Conservation (phyloP, 2,329 filamentous ascomycete genomes). For the Eurotiales sp. region DNA sequence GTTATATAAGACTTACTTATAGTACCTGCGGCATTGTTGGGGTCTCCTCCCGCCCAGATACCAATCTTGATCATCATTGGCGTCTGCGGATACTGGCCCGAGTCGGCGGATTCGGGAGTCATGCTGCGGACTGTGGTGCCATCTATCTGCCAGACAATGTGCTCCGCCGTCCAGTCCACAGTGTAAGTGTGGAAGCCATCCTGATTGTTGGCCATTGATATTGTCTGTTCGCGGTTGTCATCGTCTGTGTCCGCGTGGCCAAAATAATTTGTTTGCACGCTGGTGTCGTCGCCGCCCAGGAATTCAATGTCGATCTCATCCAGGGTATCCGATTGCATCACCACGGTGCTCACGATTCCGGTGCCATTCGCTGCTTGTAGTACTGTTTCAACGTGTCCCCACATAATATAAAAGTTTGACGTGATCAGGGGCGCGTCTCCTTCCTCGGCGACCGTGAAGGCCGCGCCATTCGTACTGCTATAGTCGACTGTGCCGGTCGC, state of each 20-base stretch:
- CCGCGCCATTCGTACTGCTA: constrained; percentile 66
- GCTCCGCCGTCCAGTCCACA: constrained; percentile 82
- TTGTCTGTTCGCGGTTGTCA: constrained; percentile 86
- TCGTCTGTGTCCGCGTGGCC: constrained; percentile 80
- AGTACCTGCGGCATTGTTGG: constrained; percentile 73
- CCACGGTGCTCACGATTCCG: constrained; percentile 89
- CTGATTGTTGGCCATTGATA: constrained; percentile 66
- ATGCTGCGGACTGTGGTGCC: constrained; percentile 73
- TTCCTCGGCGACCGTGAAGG: constrained; percentile 71
- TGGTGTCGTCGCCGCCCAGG: constrained; percentile 69
- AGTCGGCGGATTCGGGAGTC: constrained; percentile 62
- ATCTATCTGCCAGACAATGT: constrained; percentile 84
- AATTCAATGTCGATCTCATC: constrained; percentile 99
- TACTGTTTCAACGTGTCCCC: constrained; percentile 80
- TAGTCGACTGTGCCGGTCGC: constrained; percentile 67
- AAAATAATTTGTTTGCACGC: constrained; percentile 98
- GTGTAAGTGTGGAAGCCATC: constrained; percentile 77
- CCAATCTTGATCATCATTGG: constrained; percentile 95
- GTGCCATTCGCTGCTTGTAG: constrained; percentile 83
- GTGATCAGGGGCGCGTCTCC: constrained; percentile 83
- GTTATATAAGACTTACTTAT: constrained; percentile 57
- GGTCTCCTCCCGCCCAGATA: constrained; percentile 85
- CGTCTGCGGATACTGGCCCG: constrained; percentile 81
- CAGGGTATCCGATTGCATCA: constrained; percentile 83
- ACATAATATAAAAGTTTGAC: constrained; percentile 99